A percentile compares a stretch with the other conserved stretches of the same genome.
Conservation (phyloP, 2,329 filamentous ascomycete genomes). For the Calonectria naviculata region DNA sequence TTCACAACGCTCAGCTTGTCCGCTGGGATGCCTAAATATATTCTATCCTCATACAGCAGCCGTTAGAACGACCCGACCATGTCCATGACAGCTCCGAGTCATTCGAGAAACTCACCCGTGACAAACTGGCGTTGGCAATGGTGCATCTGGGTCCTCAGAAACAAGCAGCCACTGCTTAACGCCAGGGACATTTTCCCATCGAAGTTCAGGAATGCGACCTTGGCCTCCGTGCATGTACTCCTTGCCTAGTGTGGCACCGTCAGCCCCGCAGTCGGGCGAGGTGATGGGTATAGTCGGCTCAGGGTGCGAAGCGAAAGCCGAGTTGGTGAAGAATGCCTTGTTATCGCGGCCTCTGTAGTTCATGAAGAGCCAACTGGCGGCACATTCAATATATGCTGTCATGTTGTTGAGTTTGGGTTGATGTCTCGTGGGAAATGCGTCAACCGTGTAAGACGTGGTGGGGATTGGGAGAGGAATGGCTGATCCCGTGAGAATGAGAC, state of each 20-base stretch:
- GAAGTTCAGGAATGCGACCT: slow-evolving; percentile 53
- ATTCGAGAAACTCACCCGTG: slow-evolving; percentile 56
- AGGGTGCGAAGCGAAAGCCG: slow-evolving; percentile 47
- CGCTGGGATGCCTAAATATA: slow-evolving; percentile 37
- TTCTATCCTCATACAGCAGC: too few species aligned
- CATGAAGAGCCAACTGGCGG: slow-evolving; percentile 53
- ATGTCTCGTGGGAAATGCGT: background rate
- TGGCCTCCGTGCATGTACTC: slow-evolving; percentile 53
- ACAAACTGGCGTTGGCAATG: slow-evolving; percentile 55
- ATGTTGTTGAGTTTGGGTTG: slow-evolving; percentile 19
- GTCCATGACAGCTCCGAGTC: too few species aligned
- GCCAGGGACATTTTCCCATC: slow-evolving; percentile 49
- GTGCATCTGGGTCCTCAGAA: slow-evolving; percentile 59
- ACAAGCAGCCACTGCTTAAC: slow-evolving; percentile 59
- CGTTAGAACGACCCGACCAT: too few species aligned
- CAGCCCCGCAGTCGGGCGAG: slow-evolving; percentile 53
- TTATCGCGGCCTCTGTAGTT: slow-evolving; percentile 50
- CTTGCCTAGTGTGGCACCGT: slow-evolving; percentile 46
- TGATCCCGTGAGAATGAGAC: background rate
- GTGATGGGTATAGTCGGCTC: slow-evolving; percentile 51
- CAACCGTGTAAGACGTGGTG: background rate
- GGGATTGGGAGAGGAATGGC: background rate
- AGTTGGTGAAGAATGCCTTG: slow-evolving; percentile 49
- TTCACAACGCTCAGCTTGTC: slow-evolving; percentile 31
- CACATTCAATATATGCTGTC: slow-evolving; percentile 47